Base-by-base conservation (phyloP, 495 filamentous ascomycete species). In the Aspergillus heteromorphus region DNA sequence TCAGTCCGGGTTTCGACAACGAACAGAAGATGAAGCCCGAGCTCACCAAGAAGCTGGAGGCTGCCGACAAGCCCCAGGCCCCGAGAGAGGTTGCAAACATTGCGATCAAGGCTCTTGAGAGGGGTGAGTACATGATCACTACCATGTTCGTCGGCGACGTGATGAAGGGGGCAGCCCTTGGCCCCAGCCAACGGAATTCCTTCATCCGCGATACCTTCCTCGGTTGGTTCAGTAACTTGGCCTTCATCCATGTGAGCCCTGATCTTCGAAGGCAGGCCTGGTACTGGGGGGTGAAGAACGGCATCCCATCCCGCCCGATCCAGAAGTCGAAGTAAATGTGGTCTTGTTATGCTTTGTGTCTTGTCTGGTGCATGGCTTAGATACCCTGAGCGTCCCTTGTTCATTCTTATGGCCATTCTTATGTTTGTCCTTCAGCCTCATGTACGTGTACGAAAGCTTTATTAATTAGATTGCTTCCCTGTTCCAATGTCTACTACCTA, bases 21-120 rank as follows among this genome's bases (percentile, higher is more conserved):
- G 93, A 98, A 71, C 87, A 96, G 63, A 59, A 69, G 66, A 81
- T 79, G 8, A 98, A 97, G 71, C 93, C 91, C 9, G 83, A 73
- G 4, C 73, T 97, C 43, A 96, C 93, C 14, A 78, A 84, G 60
- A 80, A 87, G 49, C 66, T 98, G 54, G 93, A 98, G 72, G 84
- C 90, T 60, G 76, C 74, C 23, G 93, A 98, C 69, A 84, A 83
- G 56, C 80, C 80, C 9, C 89, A 93, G 71, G 87, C 82, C 1
- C 84, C 89, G 29, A 84, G 90, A 5, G 81, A 85, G 54, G 91
- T 92, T 7, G 93, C 93, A 4, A 66, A 62, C 8, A 76, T 75
- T 14, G 77, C 87, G n/a, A 80, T 98, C 18, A 66, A 64, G 27
- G 87, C 83, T 4, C 71, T 98, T 53, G 92, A 98, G 71, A 79